Evolutionary conservation across 2,329 filamentous ascomycete species (phyloP), one percentile per base, ranked within the genome.

Genomic region (Ilyonectria mors-panacis): DNA sequence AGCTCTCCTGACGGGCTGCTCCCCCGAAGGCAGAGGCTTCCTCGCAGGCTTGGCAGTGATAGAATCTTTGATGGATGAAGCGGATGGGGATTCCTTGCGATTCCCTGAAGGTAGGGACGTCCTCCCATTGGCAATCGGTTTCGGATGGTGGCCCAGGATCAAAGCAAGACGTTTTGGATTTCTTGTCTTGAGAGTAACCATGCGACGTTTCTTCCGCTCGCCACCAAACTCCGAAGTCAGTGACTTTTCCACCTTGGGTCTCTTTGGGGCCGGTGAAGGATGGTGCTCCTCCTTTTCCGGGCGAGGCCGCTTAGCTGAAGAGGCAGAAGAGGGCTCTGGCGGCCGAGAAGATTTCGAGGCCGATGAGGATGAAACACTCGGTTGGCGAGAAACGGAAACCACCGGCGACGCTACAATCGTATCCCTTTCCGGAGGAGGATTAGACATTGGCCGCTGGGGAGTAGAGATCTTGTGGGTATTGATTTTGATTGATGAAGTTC

Each of bases 401-500:
- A 64, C 65, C 9, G 73, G 67, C 3, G 73, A 74, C 21, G 75
- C 77, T 23, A 77, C 70, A 30, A 78, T 79, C 0, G 75, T 77
- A 42, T 78, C 77, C 45, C 59, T 66, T 23, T 75, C 64, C 50
- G 58, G 61, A 9, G 67, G 51, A 3, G 68, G 54, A 42, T 67
- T 70, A 15, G 69, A 57, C 15, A 66, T 59, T 4, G 73, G 66
- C 3, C 74, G 70, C 21, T 75, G 72, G 15, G 72, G 72, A 10
- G 69, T 71, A 3, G 73, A 68, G 2, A 70, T 51, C 68, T 80
- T 81, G 33, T 76, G 66, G 28, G 79, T 82, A 45, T 75, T 80
- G 70, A 81, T 78, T 70, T 84, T 84, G 64, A 82, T 83, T 0
- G 81, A 82, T 7, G 78, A 75, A n/a, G 76, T 74, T 68, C 78